Conservation (phyloP, 306 rosid species). For the Herpetospermum pedunculosum region DNA sequence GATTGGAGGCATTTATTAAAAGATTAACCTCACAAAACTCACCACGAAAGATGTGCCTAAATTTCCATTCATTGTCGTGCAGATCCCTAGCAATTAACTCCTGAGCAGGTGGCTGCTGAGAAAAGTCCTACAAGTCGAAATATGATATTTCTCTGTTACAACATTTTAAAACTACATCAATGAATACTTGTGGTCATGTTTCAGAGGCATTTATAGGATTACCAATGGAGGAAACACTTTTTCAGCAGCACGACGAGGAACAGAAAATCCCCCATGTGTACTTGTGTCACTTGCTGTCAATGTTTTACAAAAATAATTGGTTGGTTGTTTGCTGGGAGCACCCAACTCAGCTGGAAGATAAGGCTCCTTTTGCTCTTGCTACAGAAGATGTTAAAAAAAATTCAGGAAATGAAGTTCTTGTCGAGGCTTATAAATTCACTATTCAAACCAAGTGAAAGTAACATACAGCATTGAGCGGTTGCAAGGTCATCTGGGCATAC, state of each 20-base stretch:
- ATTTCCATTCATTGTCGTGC: conserved; percentile 96
- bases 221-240: conserved; percentile 99
- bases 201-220: not conserved
- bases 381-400: conserved; percentile 13
- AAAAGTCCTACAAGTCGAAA: conserved; percentile 55
- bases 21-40: conserved; percentile 19
- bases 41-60: conserved; percentile 97
- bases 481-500: conserved; percentile 94
- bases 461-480: conserved; percentile 73
- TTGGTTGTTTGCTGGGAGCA: conserved; percentile 78
- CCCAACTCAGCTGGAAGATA: conserved; percentile 89
- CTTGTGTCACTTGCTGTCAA: conserved; percentile 99
- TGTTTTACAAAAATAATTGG: conserved; percentile 89
- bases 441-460: not conserved
- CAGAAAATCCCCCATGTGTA: conserved; percentile 97
- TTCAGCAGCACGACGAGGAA: conserved; percentile 98
- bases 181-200: not conserved
- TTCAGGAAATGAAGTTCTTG: conserved; percentile 11
- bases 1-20: not conserved
- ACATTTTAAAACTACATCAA: not conserved
- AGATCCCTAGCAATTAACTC: conserved; percentile 93
- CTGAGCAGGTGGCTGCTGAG: conserved; percentile 93
- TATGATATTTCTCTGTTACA: not conserved
- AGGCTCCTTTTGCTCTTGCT: conserved; percentile 97
- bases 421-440: not conserved